A percentile compares a stretch with the other conserved stretches of the same genome.
phyloP scores from a whole-genome alignment of 768 basidiomycete species.

The Macrolepiota albuminosa region DNA sequence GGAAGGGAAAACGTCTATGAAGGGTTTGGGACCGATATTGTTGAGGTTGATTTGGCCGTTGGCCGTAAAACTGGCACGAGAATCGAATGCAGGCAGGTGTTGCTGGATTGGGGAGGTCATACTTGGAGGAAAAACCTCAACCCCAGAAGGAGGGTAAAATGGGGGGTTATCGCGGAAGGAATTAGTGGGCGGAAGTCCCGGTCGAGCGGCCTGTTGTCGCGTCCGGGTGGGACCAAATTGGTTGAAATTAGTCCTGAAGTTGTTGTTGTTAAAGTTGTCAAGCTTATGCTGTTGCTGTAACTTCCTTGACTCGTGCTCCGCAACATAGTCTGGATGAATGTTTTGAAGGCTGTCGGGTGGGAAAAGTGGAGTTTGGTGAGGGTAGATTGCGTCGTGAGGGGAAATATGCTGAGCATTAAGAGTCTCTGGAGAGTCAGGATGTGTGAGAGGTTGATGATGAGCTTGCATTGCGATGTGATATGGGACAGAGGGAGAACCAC shows the following conservation, averaged over 20 bases:
- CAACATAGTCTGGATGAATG: conserved; percentile 31
- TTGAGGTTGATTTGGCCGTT: conserved; percentile 21
- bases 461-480: conserved; percentile 47
- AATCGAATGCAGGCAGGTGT: conserved; percentile 33
- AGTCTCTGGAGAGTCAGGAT: conserved; percentile 48
- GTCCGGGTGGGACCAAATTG: conserved; percentile 36
- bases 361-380: conserved; percentile 30
- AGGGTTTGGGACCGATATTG: conserved; percentile 23
- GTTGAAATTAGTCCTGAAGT: conserved; percentile 28
- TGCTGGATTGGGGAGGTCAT: conserved; percentile 35
- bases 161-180: conserved; percentile 30
- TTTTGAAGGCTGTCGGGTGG: conserved; percentile 31
- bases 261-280: conserved; percentile 28
- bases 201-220: conserved; percentile 33
- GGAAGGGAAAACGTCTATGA: conserved; percentile 25
- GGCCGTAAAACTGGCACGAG: conserved; percentile 24
- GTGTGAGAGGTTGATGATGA: conserved; percentile 34
- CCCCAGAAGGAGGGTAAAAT: conserved; percentile 24
- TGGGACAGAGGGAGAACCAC: conserved; percentile 48
- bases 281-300: conserved; percentile 27
- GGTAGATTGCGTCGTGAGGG: conserved; percentile 32
- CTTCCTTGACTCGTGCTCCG: conserved; percentile 35
- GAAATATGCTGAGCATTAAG: conserved; percentile 29
- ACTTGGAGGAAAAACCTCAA: conserved; percentile 31
- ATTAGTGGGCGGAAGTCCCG: conserved; percentile 27